Base-by-base conservation (phyloP, 2,329 filamentous ascomycete genomes). In the Cordyceps javanica region DNA sequence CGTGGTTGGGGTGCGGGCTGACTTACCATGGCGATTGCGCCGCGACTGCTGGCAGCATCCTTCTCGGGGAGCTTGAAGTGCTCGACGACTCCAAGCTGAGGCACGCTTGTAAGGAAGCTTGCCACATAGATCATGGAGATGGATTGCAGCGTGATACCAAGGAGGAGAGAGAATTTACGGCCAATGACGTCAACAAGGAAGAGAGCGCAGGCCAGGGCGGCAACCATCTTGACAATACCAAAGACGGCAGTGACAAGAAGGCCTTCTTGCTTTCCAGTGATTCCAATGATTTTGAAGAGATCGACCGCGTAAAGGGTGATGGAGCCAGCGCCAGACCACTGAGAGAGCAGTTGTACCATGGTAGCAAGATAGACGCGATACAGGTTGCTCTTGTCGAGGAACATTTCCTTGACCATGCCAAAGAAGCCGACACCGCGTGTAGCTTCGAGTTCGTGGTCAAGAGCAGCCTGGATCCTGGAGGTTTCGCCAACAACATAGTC, bases 181-280 rank as follows among this genome's bases (percentile, higher is more conserved):
- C 89, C 89, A 62, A 92, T 85, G 55, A 88, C 84, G 64, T 92
- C 89, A 62, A 92, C 88, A 9, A 92, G 79, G 79, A 92, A 90
- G 54, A 91, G 77, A 0, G 89, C 88, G 68, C 88, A 92, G 39
- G 82, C 62, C 32, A 91, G 68, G 14, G 87, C 82, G 0, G 86
- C 80, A 7, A 82, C 68, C 56, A 92, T 81, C 67, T 92, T 92
- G 64, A 91, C 77, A 53, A 91, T 81, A 44, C 89, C 89, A 55
- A 92, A 91, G 52, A 93, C 82, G 3, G 83, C 88, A 0, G 87
- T 91, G 14, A 89, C 82, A 38, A 91, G 83, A 0, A 91, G 80
- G 55, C 83, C 83, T 69, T 90, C 86, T 45, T 85, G 80, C 45
- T 79, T 79, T 8, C 88, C 88, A 0, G 79, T 82, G 48, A 88